phyloP scores from a whole-genome alignment of 306 rosid genomes.

The Castanea crenata region DNA sequence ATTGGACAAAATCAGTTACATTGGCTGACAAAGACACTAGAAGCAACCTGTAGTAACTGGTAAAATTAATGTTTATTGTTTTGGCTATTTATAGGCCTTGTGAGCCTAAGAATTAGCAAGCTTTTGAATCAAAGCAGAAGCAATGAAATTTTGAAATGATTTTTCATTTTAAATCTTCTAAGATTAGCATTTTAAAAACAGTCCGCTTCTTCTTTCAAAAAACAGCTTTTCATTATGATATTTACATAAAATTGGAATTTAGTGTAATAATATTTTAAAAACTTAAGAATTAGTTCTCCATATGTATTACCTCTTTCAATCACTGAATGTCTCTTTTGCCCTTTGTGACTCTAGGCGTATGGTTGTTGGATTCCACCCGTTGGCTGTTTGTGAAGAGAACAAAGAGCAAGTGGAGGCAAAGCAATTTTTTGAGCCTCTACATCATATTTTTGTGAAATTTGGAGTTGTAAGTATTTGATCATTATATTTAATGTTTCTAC shows the following conservation, averaged over 20 bases:
- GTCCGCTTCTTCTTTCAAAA: background rate
- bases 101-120: background rate
- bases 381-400: constrained; percentile 35
- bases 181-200: background rate
- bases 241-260: background rate
- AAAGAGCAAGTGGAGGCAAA: constrained; percentile 28
- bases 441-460: constrained; percentile 25
- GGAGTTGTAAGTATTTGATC: constrained; percentile 44
- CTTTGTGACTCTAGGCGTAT: constrained; percentile 39
- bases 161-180: background rate
- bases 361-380: constrained; percentile 45
- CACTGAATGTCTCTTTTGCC: constrained; percentile 8
- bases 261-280: background rate
- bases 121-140: background rate
- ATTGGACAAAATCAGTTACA: constrained; percentile 31
- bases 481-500: background rate
- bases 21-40: constrained; percentile 45
- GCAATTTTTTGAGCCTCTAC: constrained; percentile 29
- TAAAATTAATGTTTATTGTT: constrained; percentile 15
- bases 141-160: background rate
- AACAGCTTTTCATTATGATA: background rate
- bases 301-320: background rate
- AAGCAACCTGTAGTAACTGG: constrained; percentile 49
- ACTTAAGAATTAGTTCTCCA: background rate
- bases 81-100: background rate